Evolutionary conservation across 257 asterid species (phyloP).

Genomic region (Solanum chiquidenum): DNA sequence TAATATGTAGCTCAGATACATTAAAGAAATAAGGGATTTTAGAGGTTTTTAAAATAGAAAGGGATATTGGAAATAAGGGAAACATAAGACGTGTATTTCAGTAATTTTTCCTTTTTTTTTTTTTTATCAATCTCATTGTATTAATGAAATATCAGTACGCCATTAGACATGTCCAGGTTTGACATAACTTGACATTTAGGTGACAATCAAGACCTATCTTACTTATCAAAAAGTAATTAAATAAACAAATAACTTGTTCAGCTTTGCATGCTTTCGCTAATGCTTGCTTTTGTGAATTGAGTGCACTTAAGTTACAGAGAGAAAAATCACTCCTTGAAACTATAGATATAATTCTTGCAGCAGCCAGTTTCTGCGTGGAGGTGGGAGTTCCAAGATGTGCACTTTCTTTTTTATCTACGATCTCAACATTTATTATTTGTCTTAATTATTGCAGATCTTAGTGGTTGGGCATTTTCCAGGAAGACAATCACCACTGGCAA

Average conservation of each 20-base stretch:
- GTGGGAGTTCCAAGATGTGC: not conserved
- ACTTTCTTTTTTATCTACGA: not conserved
- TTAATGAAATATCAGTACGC: not conserved
- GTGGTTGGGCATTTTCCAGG: slow-evolving; percentile 61
- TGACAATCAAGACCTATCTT: not conserved
- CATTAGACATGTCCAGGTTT: not conserved
- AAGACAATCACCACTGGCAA: slow-evolving; percentile 27
- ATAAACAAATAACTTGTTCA: not conserved
- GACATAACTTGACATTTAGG: not conserved
- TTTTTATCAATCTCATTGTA: not conserved
- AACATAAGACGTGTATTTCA: too few relatives aligned
- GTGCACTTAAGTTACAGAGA: not conserved
- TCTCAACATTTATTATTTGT: not conserved
- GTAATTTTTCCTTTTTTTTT: not conserved
- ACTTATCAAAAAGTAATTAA: not conserved
- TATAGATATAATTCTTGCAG: not conserved
- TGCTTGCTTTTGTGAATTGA: not conserved
- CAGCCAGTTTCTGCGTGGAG: not conserved
- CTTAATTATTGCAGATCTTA: slow-evolving; percentile 52
- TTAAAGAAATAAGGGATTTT: too few relatives aligned
- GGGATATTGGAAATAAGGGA: too few relatives aligned
- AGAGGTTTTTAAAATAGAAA: too few relatives aligned
- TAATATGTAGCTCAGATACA: too few relatives aligned
- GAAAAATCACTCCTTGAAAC: not conserved
- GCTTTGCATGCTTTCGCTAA: not conserved